Percentiles rank a stretch among this genome's conserved stretches.
phyloP scores from a whole-genome alignment of 768 basidiomycete genomes.

The Boletales sp. region DNA sequence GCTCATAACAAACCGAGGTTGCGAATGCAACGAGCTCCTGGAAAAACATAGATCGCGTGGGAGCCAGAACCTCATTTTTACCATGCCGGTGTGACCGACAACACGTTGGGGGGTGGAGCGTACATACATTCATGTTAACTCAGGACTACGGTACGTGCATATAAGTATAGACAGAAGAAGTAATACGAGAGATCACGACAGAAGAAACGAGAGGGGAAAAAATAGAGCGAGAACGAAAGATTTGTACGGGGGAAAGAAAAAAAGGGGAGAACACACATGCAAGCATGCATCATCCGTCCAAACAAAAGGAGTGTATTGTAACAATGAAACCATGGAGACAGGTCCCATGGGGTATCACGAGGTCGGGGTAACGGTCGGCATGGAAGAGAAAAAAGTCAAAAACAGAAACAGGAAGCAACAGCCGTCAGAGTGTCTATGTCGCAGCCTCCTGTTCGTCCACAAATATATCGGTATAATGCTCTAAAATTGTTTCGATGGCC shows the following conservation, averaged over 20 bases:
- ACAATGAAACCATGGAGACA: constrained; percentile 9
- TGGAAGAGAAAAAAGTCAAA: background rate
- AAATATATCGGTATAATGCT: constrained; percentile 95
- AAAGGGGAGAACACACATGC: background rate
- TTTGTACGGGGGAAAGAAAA: background rate
- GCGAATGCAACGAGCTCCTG: too few relatives aligned
- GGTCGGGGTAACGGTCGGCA: constrained; percentile 20
- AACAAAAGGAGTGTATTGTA: constrained; percentile 5
- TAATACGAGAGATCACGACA: background rate
- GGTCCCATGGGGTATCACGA: constrained; percentile 24
- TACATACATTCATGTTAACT: constrained; percentile 19
- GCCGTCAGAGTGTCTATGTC: constrained; percentile 13
- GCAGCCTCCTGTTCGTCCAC: constrained; percentile 74
- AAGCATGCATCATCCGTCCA: constrained; percentile 2
- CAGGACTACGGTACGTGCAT: constrained; percentile 11
- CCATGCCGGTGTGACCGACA: too few relatives aligned
- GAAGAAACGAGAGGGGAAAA: background rate
- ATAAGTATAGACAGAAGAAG: constrained; percentile 10
- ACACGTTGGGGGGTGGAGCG: background rate
- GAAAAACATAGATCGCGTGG: too few relatives aligned
- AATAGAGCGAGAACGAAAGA: background rate
- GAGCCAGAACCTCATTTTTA: too few relatives aligned
- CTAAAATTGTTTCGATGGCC: constrained; percentile 94
- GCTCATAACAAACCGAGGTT: too few relatives aligned
- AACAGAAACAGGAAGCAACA: background rate